These are phyloP conservation scores for Scalesia atractyloides DNA, from an alignment of 129 eudicot genomes.

Conservation along the genomic window DNA sequence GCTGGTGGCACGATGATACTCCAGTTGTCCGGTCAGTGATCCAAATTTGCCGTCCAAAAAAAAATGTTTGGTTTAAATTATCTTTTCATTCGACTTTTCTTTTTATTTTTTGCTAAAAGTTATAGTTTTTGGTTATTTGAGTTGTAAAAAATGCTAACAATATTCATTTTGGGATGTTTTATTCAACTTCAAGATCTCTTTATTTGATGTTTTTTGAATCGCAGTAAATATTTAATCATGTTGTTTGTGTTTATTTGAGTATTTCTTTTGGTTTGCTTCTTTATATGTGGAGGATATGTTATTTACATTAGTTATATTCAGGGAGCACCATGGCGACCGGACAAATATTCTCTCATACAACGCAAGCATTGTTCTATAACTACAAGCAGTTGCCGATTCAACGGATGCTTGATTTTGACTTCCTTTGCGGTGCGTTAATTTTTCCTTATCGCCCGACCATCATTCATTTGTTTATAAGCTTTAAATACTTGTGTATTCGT, in stretches of 20 bases:
- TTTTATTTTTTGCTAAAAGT: not conserved
- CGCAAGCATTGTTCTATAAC: slow-evolving; percentile 94
- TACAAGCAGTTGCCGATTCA: slow-evolving; percentile 94
- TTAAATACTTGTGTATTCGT: not conserved
- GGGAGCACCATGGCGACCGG: slow-evolving; percentile 88
- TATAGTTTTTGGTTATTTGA: not conserved
- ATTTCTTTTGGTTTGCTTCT: no score
- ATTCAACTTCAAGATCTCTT: not conserved
- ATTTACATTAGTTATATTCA: slow-evolving; percentile 30
- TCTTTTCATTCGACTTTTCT: slow-evolving; percentile 15
- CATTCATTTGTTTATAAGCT: not conserved
- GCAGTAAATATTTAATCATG: not conserved
- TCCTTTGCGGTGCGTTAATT: slow-evolving; percentile 80
- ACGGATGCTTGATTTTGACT: slow-evolving; percentile 99
- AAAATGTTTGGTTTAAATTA: not conserved
- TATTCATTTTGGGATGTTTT: not conserved
- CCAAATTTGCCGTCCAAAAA: no score
- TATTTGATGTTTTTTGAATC: not conserved
- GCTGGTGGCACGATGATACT: no score
- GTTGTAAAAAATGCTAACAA: not conserved
- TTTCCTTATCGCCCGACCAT: not conserved
- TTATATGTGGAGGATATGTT: not conserved
- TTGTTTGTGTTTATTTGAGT: no score
- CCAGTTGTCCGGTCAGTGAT: no score
- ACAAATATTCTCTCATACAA: slow-evolving; percentile 87